These are phyloP conservation scores for Backusella westeae DNA, from an alignment of 192 early-diverging fungal species.

Conservation along the genomic window DNA sequence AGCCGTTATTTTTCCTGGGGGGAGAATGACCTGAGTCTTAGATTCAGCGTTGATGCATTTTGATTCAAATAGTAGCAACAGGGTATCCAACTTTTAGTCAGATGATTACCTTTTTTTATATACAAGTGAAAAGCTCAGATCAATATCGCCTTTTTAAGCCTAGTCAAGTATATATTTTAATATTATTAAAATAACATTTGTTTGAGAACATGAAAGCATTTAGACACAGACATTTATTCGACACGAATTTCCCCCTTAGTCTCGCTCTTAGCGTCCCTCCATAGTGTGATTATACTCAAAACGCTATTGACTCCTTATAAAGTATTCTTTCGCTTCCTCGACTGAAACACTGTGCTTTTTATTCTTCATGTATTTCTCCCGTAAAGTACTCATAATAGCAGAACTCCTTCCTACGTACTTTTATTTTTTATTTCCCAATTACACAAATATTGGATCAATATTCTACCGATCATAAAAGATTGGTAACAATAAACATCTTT, in stretches of 20 bases:
- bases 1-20: not conserved
- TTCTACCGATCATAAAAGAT: no score
- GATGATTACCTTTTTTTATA: not conserved
- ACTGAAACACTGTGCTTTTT: not conserved
- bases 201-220: not conserved
- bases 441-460: not conserved
- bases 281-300: not conserved
- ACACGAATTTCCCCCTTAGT: not conserved
- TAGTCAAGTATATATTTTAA: not conserved
- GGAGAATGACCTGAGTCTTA: not conserved
- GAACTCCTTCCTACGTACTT: not conserved
- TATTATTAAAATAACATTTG: not conserved
- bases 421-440: not conserved
- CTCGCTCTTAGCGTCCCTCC: not conserved
- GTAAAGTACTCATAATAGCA: not conserved
- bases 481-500: not conserved
- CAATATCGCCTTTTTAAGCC: not conserved
- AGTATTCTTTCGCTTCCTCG: not conserved
- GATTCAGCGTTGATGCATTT: not conserved
- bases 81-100: not conserved
- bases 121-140: not conserved
- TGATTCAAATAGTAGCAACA: not conserved
- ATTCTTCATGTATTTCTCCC: constrained; percentile 1
- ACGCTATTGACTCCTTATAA: not conserved
- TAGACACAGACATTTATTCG: not conserved